phyloP scores from a whole-genome alignment of 495 filamentous ascomycete genomes.

The Aspergillus homomorphus region DNA sequence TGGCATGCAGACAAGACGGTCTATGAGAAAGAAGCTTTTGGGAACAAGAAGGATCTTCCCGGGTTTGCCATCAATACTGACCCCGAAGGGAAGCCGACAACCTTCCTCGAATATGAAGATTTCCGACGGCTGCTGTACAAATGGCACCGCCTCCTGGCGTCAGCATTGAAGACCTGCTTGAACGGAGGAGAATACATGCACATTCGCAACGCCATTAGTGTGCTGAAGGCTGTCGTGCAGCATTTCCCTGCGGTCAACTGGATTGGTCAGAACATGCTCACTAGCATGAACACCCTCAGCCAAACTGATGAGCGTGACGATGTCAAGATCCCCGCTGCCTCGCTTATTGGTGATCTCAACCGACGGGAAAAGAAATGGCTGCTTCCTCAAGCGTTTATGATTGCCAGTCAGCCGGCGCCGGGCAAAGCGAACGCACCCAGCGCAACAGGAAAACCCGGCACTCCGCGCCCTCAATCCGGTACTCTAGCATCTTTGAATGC shows the following conservation, averaged over 20 bases:
- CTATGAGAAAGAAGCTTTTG: constrained; percentile 79
- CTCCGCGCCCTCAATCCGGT: constrained; percentile 36
- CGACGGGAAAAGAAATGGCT: constrained; percentile 78
- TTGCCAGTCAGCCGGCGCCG: constrained; percentile 19
- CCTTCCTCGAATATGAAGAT: constrained; percentile 76
- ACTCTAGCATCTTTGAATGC: constrained; percentile 44
- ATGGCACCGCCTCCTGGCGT: constrained; percentile 80
- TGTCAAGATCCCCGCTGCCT: constrained; percentile 84
- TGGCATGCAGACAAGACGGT: constrained; percentile 78
- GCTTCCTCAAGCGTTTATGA: constrained; percentile 73
- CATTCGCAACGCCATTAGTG: constrained; percentile 88
- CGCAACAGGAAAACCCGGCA: constrained; percentile 34
- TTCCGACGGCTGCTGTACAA: constrained; percentile 81
- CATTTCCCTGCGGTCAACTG: constrained; percentile 86
- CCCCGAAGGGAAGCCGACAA: constrained; percentile 57
- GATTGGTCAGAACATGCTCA: constrained; percentile 71
- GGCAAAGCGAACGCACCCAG: constrained; percentile 11
- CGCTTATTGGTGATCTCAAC: constrained; percentile 77
- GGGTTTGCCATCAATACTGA: constrained; percentile 67
- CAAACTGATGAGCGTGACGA: constrained; percentile 78
- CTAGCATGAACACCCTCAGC: constrained; percentile 60
- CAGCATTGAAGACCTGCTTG: constrained; percentile 74
- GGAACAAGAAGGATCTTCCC: constrained; percentile 57
- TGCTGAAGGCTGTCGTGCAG: constrained; percentile 76
- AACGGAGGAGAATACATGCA: constrained; percentile 91